Evolutionary conservation across 1,139 yeast species (phyloP).

Genomic region (Scheffersomyces segobiensis): DNA sequence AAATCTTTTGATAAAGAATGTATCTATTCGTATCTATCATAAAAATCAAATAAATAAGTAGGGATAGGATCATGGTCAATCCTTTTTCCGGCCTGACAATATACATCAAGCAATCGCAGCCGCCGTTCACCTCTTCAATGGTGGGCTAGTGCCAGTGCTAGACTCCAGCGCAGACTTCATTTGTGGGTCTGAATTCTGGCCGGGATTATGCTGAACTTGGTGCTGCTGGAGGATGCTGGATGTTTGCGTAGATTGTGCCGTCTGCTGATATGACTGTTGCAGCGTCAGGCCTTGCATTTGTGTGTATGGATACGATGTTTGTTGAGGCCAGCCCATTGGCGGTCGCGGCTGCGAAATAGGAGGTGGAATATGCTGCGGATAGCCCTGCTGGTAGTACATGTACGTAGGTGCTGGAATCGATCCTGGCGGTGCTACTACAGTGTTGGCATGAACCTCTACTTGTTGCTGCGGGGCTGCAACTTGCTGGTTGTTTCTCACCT

Average conservation of each 20-base stretch:
- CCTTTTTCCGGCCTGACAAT: not conserved
- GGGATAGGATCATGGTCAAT: not conserved
- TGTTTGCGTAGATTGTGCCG: not conserved
- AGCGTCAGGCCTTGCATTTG: not conserved
- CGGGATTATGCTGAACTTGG: not conserved
- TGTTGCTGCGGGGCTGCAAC: not conserved
- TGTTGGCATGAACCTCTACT: slow-evolving; percentile 1
- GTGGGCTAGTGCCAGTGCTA: not conserved
- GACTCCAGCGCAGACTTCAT: not conserved
- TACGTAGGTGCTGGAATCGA: slow-evolving; percentile 7
- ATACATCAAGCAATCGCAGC: not conserved
- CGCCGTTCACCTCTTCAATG: not conserved
- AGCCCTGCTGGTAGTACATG: slow-evolving; percentile 10
- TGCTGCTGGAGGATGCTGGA: not conserved
- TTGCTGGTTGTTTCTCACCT: slow-evolving; percentile 1
- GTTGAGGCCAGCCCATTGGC: not conserved
- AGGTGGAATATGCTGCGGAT: slow-evolving; percentile 2
- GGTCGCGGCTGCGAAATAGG: not conserved
- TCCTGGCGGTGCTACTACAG: slow-evolving; percentile 7
- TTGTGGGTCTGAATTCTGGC: not conserved
- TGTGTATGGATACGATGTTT: not conserved
- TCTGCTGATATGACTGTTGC: not conserved
- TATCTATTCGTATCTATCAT: slow-evolving; percentile 1
- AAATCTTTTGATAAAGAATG: not conserved
- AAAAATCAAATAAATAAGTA: not conserved